These are phyloP conservation scores for Arabidopsis lyrata DNA, from an alignment of 441 rosid species.

Conservation along the genomic window DNA sequence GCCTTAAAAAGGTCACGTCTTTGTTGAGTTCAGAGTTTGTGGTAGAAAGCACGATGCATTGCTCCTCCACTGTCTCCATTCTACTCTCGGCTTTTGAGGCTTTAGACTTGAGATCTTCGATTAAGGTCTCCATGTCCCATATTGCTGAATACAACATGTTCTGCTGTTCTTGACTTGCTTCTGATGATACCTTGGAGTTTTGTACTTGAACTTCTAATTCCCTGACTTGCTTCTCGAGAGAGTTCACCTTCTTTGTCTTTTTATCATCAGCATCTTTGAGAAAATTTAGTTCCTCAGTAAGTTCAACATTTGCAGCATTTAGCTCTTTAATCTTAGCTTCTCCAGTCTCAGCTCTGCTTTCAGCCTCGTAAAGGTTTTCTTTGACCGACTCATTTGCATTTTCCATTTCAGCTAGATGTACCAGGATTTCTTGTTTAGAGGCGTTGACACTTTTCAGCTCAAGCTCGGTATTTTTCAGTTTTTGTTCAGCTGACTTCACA, in stretches of 20 bases:
- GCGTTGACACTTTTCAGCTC: conserved; percentile 56
- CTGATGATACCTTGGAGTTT: conserved; percentile 76
- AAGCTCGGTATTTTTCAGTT: conserved; percentile 56
- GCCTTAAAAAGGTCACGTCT: conserved; percentile 60
- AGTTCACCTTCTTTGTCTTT: conserved; percentile 66
- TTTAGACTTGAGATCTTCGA: conserved; percentile 90
- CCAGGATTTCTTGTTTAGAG: conserved; percentile 62
- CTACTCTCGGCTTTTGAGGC: conserved; percentile 84
- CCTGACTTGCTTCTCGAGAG: conserved; percentile 86
- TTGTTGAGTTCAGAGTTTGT: conserved; percentile 66
- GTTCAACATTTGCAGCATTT: conserved; percentile 73
- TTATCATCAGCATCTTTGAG: conserved; percentile 67
- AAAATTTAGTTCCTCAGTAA: conserved; percentile 78
- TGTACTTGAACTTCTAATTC: conserved; percentile 74
- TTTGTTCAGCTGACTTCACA: conserved; percentile 66
- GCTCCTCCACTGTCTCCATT: conserved; percentile 77
- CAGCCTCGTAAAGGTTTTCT: conserved; percentile 72
- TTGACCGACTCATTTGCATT: conserved; percentile 63
- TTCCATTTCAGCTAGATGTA: conserved; percentile 79
- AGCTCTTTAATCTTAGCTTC: conserved; percentile 75
- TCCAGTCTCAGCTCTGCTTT: conserved; percentile 71
- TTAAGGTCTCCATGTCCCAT: conserved; percentile 97
- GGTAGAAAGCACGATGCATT: conserved; percentile 68
- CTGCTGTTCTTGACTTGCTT: conserved; percentile 92
- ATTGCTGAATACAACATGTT: conserved; percentile 92